A percentile compares a stretch with the other conserved stretches of the same genome.
phyloP scores from a whole-genome alignment of 768 basidiomycete genomes.

The Leccinum pellstonianum region DNA sequence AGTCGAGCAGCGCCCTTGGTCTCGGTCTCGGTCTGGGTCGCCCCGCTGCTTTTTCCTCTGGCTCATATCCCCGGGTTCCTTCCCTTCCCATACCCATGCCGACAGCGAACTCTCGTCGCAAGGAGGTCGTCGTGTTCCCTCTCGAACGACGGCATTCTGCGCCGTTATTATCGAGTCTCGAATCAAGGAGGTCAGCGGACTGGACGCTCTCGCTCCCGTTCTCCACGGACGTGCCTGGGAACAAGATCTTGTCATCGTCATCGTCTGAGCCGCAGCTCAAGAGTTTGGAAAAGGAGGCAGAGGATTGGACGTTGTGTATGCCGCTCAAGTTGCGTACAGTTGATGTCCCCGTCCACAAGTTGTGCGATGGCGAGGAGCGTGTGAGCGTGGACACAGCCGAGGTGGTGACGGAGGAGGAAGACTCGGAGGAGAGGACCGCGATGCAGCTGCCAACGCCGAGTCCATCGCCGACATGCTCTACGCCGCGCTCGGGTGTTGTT shows the following conservation, averaged over 20 bases:
- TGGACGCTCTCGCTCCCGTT: conserved; percentile 35
- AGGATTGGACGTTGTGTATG: conserved; percentile 36
- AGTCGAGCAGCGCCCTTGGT: conserved; percentile 22
- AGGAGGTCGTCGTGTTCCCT: conserved; percentile 20
- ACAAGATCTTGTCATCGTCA: conserved; percentile 14
- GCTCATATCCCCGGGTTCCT: background rate
- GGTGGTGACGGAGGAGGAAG: background rate
- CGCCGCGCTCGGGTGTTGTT: background rate
- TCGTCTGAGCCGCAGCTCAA: background rate
- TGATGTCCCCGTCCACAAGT: background rate
- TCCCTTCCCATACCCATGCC: background rate
- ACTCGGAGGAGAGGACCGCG: background rate
- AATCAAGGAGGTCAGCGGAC: conserved; percentile 8
- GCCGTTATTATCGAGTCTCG: conserved; percentile 19
- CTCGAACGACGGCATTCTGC: conserved; percentile 34
- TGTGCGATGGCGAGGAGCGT: conserved; percentile 7
- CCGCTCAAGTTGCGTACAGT: conserved; percentile 23
- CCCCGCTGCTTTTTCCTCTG: background rate
- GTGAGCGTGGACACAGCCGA: conserved; percentile 5
- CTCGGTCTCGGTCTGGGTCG: background rate
- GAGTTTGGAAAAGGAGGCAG: conserved; percentile 7
- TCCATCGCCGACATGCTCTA: conserved; percentile 25
- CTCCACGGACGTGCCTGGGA: conserved; percentile 28
- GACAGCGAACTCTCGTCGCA: background rate
- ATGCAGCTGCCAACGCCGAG: conserved; percentile 30